Conservation (phyloP, 2,329 filamentous ascomycete species). For the Aspergillus uvarum region DNA sequence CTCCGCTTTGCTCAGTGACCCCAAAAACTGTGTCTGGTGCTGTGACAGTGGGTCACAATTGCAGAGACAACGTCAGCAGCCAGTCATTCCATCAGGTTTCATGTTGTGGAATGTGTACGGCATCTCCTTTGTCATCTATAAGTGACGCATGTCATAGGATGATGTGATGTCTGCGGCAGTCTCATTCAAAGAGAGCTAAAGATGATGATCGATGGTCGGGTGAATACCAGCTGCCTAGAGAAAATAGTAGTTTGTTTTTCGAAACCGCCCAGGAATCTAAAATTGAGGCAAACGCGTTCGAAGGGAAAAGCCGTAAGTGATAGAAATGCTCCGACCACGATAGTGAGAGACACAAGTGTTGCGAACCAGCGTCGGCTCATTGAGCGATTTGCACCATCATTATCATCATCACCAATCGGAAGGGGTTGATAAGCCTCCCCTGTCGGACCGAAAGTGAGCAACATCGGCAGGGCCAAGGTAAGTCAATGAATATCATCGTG, state of each 20-base stretch:
- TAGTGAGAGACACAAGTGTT: neutral
- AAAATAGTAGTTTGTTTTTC: neutral
- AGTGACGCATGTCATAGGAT: neutral
- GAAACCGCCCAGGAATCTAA: neutral
- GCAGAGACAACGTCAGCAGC: constrained; percentile 4
- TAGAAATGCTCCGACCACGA: neutral
- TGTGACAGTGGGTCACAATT: constrained; percentile 5
- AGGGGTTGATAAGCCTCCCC: neutral
- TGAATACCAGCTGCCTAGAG: neutral
- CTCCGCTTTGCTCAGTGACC: constrained; percentile 18
- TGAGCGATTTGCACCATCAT: neutral
- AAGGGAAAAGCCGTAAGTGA: neutral
- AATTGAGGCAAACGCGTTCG: neutral
- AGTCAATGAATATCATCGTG: neutral
- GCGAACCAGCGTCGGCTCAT: neutral
- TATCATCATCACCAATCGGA: neutral
- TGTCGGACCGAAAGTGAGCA: constrained; percentile 2
- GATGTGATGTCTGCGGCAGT: neutral
- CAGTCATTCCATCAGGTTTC: neutral
- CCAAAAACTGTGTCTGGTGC: neutral
- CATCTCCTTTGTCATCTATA: neutral
- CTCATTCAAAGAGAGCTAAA: neutral
- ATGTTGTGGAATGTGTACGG: neutral
- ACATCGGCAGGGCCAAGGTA: constrained; percentile 1
- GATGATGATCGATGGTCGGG: neutral